A percentile compares a stretch with the other conserved stretches of the same genome.
phyloP scores from a whole-genome alignment of 768 basidiomycete genomes.

The Tulasnella sp. region DNA sequence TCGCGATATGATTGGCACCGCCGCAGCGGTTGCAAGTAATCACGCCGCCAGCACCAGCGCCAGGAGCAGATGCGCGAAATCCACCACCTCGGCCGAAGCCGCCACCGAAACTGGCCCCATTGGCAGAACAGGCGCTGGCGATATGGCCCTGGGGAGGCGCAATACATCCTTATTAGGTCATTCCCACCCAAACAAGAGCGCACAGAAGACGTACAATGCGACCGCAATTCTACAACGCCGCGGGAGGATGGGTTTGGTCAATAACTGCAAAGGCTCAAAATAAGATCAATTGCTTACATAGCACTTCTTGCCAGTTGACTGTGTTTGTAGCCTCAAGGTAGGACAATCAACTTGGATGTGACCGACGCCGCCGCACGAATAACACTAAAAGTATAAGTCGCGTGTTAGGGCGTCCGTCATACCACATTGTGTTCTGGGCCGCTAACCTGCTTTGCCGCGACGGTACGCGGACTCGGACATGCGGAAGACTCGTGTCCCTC shows the following conservation, averaged over 20 bases:
- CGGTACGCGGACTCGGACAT: constrained; percentile 39
- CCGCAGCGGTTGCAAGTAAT: constrained; percentile 87
- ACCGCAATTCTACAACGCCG: constrained; percentile 11
- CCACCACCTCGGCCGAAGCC: constrained; percentile 33
- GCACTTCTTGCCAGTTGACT: constrained; percentile 63
- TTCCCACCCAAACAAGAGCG: too few species aligned
- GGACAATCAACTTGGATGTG: constrained; percentile 80
- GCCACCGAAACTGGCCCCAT: constrained; percentile 25
- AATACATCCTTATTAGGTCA: too few species aligned
- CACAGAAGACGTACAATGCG: constrained; percentile 6
- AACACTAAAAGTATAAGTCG: constrained; percentile 51
- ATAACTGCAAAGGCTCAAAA: too few species aligned
- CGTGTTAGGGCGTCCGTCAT: too few species aligned
- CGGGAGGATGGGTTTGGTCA: too few species aligned
- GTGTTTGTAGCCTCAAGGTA: constrained; percentile 51
- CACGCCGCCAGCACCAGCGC: constrained; percentile 52
- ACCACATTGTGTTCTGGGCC: not conserved
- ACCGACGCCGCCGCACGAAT: constrained; percentile 85
- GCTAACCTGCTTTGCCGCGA: constrained; percentile 10
- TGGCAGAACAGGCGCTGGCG: constrained; percentile 56
- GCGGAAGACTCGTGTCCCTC: constrained; percentile 88
- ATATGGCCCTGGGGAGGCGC: constrained; percentile 81
- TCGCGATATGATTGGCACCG: constrained; percentile 59
- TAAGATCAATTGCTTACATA: constrained; percentile 62
- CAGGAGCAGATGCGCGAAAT: constrained; percentile 49